A percentile compares a stretch with the other conserved stretches of the same genome.
Conservation (phyloP, 352 stramenopile genomes). For the Globisporangium nunn region DNA sequence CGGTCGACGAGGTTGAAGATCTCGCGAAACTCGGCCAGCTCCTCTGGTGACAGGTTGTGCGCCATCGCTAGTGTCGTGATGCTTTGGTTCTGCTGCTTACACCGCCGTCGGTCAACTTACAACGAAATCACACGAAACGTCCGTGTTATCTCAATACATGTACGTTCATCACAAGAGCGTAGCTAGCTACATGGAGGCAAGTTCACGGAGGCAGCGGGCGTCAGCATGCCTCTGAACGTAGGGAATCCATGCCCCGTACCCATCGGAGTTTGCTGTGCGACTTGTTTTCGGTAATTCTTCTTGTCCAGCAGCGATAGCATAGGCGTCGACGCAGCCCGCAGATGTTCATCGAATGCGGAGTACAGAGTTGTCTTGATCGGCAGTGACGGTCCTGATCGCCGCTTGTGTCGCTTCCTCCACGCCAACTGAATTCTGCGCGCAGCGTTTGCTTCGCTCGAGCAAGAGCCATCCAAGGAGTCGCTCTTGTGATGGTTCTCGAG, state of each 20-base stretch:
- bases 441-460: conserved; percentile 2
- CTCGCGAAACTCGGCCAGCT: conserved; percentile 90
- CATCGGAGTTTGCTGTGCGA: not conserved
- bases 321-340: not conserved
- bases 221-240: conserved; percentile 3
- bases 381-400: not conserved
- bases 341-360: not conserved
- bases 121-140: not conserved
- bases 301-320: conserved; percentile 8
- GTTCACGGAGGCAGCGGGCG: not conserved
- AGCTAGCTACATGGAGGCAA: conserved; percentile 7
- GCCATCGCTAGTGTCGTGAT: conserved; percentile 24
- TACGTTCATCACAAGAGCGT: not conserved
- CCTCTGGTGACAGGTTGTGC: conserved; percentile 61
- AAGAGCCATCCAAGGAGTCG: not conserved
- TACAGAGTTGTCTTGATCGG: not conserved
- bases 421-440: conserved; percentile 20
- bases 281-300: conserved; percentile 3
- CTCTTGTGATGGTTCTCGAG: not conserved
- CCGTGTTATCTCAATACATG: not conserved
- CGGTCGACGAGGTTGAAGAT: conserved; percentile 94
- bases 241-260: not conserved
- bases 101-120: too few species aligned
- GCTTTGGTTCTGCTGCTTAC: not conserved
- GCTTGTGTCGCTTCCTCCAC: conserved; percentile 17